Conservation (phyloP, 805 yeast species). For the Wickerhamomyces rabaulensis region DNA sequence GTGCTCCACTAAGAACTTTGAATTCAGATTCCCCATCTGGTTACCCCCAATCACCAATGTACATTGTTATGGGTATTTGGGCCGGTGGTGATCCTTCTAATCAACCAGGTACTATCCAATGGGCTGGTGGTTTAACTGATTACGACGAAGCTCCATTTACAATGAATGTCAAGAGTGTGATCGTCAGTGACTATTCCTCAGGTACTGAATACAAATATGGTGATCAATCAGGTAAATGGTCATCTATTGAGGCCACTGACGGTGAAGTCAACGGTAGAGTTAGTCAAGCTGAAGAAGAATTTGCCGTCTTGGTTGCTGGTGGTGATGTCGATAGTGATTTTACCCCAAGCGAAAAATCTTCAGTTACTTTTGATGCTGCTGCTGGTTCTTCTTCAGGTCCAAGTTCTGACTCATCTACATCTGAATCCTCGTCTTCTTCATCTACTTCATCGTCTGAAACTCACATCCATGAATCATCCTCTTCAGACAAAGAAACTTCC, state of each 20-base stretch:
- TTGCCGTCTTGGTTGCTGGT: slow-evolving; percentile 31
- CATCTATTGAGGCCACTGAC: slow-evolving; percentile 49
- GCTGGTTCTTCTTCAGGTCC: not conserved
- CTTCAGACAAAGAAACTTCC: not conserved
- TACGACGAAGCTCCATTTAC: slow-evolving; percentile 62
- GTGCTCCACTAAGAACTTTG: slow-evolving; percentile 60
- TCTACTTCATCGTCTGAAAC: not conserved
- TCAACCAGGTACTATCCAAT: slow-evolving; percentile 62
- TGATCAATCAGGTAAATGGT: slow-evolving; percentile 54
- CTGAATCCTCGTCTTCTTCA: not conserved
- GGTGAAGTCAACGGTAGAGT: slow-evolving; percentile 62
- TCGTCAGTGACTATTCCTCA: slow-evolving; percentile 65
- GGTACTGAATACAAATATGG: slow-evolving; percentile 54
- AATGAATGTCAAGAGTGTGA: slow-evolving; percentile 54
- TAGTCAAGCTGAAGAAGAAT: slow-evolving; percentile 39
- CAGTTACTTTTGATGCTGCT: slow-evolving; percentile 5
- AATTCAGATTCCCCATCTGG: slow-evolving; percentile 51
- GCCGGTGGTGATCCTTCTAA: slow-evolving; percentile 76
- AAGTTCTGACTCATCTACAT: not conserved
- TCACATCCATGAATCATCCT: not conserved
- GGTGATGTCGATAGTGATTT: slow-evolving; percentile 16
- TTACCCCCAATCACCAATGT: slow-evolving; percentile 91
- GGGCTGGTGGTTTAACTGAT: slow-evolving; percentile 80
- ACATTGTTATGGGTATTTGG: slow-evolving; percentile 64
- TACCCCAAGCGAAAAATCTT: slow-evolving; percentile 13